phyloP scores from a whole-genome alignment of 331 rosid genomes.

The Saraca asoca region DNA sequence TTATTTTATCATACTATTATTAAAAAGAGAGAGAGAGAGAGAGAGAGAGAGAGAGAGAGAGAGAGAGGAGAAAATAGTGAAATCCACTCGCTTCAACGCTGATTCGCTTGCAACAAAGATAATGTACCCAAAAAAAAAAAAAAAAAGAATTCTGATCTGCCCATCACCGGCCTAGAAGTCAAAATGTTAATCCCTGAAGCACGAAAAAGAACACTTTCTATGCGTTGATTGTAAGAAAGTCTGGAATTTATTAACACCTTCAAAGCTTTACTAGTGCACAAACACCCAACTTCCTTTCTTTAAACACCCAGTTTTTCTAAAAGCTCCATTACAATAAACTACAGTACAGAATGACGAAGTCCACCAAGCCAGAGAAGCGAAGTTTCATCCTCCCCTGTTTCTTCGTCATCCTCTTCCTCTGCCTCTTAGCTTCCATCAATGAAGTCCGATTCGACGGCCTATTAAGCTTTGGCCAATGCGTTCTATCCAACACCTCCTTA shows the following conservation, averaged over 20 bases:
- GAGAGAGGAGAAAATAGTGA: too few species aligned
- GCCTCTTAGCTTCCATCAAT: conserved; percentile 71
- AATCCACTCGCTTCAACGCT: background rate
- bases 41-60: too few species aligned
- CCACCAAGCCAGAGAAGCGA: conserved; percentile 42
- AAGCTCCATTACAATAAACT: background rate
- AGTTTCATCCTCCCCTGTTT: conserved; percentile 54
- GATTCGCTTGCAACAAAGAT: too few species aligned
- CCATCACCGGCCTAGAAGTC: conserved; percentile 45
- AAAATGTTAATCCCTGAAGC: conserved; percentile 43
- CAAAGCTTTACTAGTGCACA: background rate
- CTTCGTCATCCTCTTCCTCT: conserved; percentile 62
- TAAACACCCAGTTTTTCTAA: background rate
- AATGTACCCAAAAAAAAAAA: too few species aligned
- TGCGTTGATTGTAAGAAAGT: conserved; percentile 54
- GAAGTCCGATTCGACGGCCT: conserved; percentile 59
- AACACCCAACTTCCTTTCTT: background rate
- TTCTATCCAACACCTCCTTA: conserved; percentile 12
- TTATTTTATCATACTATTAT: too few species aligned
- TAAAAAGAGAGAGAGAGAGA: too few species aligned
- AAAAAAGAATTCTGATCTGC: background rate
- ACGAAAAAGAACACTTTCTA: conserved; percentile 38
- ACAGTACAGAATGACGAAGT: conserved; percentile 34
- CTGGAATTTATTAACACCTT: conserved; percentile 28
- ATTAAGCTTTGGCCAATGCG: conserved; percentile 43